Evolutionary conservation across 192 early-diverging fungal species (phyloP).

Genomic region (Coemansia sp.): DNA sequence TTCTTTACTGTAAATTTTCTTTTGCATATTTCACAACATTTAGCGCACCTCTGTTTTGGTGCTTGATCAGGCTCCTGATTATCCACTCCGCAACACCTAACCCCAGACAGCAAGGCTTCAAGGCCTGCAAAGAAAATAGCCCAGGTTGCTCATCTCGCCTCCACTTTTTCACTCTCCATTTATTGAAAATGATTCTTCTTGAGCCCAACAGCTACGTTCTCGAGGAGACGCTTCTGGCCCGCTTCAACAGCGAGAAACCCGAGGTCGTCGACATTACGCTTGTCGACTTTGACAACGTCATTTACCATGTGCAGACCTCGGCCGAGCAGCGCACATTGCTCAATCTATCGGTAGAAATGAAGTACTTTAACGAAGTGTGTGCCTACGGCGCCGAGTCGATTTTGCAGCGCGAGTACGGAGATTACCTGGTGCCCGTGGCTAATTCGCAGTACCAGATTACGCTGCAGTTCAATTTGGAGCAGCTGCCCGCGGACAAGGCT

Average conservation of each 20-base stretch:
- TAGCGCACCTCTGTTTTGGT: too few relatives aligned
- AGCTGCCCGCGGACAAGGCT: conserved; percentile 70
- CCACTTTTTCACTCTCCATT: neutral
- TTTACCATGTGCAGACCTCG: conserved; percentile 76
- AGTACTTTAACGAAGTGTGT: conserved; percentile 78
- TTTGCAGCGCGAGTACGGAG: conserved; percentile 78
- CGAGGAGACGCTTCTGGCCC: conserved; percentile 61
- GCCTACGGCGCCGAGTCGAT: conserved; percentile 82
- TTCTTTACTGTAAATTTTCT: conserved; percentile 8
- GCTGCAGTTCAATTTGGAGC: conserved; percentile 77
- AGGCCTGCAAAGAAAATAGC: neutral
- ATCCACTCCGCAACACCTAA: neutral
- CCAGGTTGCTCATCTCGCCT: neutral
- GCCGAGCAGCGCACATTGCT: conserved; percentile 53
- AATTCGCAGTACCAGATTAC: conserved; percentile 79
- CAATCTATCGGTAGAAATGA: conserved; percentile 77
- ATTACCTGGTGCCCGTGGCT: conserved; percentile 55
- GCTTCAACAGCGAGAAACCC: conserved; percentile 65
- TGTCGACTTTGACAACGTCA: conserved; percentile 97
- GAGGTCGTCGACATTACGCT: conserved; percentile 74
- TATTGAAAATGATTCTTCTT: conserved; percentile 53
- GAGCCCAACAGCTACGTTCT: conserved; percentile 59
- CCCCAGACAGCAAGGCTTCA: neutral
- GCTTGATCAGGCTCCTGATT: neutral
- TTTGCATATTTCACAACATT: neutral